Evolutionary conservation across 257 asterid genomes (phyloP).

Genomic region (Solanum virginianum): DNA sequence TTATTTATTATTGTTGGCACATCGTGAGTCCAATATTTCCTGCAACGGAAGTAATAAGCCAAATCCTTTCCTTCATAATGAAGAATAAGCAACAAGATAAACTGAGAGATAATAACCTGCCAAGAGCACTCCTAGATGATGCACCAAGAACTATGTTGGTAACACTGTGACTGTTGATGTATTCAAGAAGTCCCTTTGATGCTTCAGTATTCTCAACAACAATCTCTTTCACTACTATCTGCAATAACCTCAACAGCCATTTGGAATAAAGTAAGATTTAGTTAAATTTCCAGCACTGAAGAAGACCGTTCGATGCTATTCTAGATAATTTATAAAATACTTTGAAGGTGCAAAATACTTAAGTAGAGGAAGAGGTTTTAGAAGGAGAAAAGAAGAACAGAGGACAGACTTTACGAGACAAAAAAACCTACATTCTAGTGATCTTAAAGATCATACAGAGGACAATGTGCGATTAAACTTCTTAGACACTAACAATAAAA

Average conservation of each 20-base stretch:
- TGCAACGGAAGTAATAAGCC: conserved; percentile 11
- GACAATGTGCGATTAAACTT: background rate
- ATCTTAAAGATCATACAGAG: background rate
- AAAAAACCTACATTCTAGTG: background rate
- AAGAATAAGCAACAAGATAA: background rate
- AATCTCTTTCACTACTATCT: conserved; percentile 43
- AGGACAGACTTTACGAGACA: background rate
- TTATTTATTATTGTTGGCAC: conserved; percentile 56
- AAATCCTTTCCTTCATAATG: background rate
- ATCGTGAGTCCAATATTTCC: conserved; percentile 48
- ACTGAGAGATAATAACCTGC: conserved; percentile 17
- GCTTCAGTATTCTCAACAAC: conserved; percentile 45
- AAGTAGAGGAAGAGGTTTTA: background rate
- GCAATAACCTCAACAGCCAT: conserved; percentile 10
- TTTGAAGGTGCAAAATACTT: background rate
- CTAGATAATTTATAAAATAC: background rate
- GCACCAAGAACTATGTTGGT: conserved; percentile 64
- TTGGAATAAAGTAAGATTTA: background rate
- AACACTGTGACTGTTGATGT: conserved; percentile 28
- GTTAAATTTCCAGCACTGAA: background rate
- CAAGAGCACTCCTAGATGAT: conserved; percentile 23
- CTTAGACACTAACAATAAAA: background rate
- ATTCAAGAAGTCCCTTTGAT: conserved; percentile 39
- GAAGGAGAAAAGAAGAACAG: background rate
- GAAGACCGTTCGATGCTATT: background rate